These are phyloP conservation scores for Hypoxylon sp. DNA, from an alignment of 2,329 filamentous ascomycete species.

Conservation along the genomic window DNA sequence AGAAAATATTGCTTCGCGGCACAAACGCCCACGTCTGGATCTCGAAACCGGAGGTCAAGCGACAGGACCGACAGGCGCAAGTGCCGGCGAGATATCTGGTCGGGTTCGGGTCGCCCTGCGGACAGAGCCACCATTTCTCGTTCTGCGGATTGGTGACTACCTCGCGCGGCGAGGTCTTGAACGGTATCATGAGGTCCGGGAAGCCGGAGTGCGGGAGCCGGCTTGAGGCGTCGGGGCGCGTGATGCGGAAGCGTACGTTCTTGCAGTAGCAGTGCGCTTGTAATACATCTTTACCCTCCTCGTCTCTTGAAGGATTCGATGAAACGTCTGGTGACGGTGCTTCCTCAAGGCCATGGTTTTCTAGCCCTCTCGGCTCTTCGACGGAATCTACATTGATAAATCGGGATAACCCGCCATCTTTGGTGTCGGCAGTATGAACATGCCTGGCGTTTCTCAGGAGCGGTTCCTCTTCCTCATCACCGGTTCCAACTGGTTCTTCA, in stretches of 20 bases:
- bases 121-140: slow-evolving; percentile 73
- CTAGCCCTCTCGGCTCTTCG: slow-evolving; percentile 10
- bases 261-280: slow-evolving; percentile 68
- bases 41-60: slow-evolving; percentile 72
- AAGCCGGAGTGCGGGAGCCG: slow-evolving; percentile 62
- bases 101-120: slow-evolving; percentile 40
- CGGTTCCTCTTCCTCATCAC: background rate
- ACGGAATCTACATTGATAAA: slow-evolving; percentile 50
- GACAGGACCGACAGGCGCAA: slow-evolving; percentile 75
- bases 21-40: slow-evolving; percentile 77
- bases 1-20: slow-evolving; percentile 69
- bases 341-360: slow-evolving; percentile 12
- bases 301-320: background rate
- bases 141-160: slow-evolving; percentile 60
- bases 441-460: slow-evolving; percentile 44
- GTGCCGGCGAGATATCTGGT: slow-evolving; percentile 71
- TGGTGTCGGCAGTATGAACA: slow-evolving; percentile 52
- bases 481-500: background rate
- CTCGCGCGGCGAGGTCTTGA: slow-evolving; percentile 54
- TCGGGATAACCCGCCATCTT: slow-evolving; percentile 57
- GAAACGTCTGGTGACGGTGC: background rate
- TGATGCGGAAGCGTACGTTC: slow-evolving; percentile 69
- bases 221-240: slow-evolving; percentile 66
- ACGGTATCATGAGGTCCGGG: slow-evolving; percentile 68
- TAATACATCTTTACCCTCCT: slow-evolving; percentile 51